These are phyloP conservation scores for Yarrowia phangngaensis DNA, from an alignment of 805 yeast species.

Conservation along the genomic window DNA sequence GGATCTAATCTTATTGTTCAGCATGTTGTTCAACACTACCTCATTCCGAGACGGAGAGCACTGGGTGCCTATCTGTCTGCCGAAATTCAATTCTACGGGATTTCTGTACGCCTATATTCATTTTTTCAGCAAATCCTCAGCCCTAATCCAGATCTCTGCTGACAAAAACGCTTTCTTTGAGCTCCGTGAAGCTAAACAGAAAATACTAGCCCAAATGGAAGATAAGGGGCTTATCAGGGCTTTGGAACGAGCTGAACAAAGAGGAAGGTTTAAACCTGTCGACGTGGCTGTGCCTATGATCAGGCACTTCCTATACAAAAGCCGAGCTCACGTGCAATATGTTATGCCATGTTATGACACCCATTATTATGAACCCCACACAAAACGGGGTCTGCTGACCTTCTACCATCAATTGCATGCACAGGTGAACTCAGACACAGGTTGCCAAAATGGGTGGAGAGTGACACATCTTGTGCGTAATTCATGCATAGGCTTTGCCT, in stretches of 20 bases:
- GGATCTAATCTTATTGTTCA: slow-evolving; percentile 71
- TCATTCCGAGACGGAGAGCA: slow-evolving; percentile 58
- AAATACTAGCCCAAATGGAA: slow-evolving; percentile 47
- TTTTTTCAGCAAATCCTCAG: slow-evolving; percentile 45
- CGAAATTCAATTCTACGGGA: slow-evolving; percentile 84
- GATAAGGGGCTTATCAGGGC: slow-evolving; percentile 41
- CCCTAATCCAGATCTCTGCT: slow-evolving; percentile 55
- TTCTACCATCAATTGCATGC: slow-evolving; percentile 42
- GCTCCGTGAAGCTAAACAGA: slow-evolving; percentile 58
- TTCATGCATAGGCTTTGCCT: slow-evolving; percentile 45
- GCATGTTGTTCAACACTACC: slow-evolving; percentile 61
- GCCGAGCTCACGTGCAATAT: slow-evolving; percentile 63
- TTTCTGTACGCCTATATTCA: slow-evolving; percentile 78
- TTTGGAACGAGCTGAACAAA: slow-evolving; percentile 41
- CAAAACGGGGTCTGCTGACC: slow-evolving; percentile 33
- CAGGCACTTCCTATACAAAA: slow-evolving; percentile 77
- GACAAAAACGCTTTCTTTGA: slow-evolving; percentile 76
- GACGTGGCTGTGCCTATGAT: slow-evolving; percentile 56
- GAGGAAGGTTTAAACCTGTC: slow-evolving; percentile 44
- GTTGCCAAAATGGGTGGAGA: slow-evolving; percentile 34
- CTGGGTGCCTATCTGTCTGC: slow-evolving; percentile 92
- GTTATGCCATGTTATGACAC: slow-evolving; percentile 46
- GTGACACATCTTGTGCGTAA: slow-evolving; percentile 34
- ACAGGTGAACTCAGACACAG: slow-evolving; percentile 30
- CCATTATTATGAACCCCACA: slow-evolving; percentile 35